Base-by-base conservation (phyloP, 129 eudicot species). In the Chrysanthemum seticuspe region DNA sequence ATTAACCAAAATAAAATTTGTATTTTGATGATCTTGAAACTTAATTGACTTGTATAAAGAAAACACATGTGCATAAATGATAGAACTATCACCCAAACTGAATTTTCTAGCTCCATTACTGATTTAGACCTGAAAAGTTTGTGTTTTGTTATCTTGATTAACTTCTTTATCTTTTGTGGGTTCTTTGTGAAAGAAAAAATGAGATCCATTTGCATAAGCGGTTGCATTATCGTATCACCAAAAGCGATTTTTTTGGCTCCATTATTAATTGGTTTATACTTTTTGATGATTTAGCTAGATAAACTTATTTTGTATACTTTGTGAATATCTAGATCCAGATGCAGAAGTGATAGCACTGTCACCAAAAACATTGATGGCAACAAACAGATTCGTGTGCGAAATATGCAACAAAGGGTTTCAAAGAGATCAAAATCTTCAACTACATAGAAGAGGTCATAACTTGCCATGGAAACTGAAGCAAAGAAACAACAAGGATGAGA, bases 371-470 rank as follows among this genome's bases (percentile, higher is more conserved):
- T 80, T 92, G 31, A 67, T 92, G 76, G 87, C 97, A 56, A 89
- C 97, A 69, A 92, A 92, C 78, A 85, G 96, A 76, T 92, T 92
- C 71, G 88, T 92, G 31, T 92, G 97, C 70, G 97, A 91, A 83
- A 83, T 91, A n/a, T 91, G 97, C 88, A 91, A 88, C 87, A 91
- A 88, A 83, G 97, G 97, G 74, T 91, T 91, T 79, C 96, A 91
- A 51, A 91, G 97, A 48, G 97, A 91, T 70, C 97, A 91, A 57
- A 92, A 92, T 29, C 84, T 92, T 2, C 97, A 92, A 67, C 94
- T 92, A 10, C 97, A 92, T 50, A 87, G 97, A 73, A 85, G 97
- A 77, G 97, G 97, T 14, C 97, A 92, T 65, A 92, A 89, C 69
- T 66, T 92, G 19, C 97, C 97, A 73, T 92, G 97, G 97, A 92